Evolutionary conservation across 352 stramenopile species (phyloP).

Genomic region (Phytophthora sansomeana): DNA sequence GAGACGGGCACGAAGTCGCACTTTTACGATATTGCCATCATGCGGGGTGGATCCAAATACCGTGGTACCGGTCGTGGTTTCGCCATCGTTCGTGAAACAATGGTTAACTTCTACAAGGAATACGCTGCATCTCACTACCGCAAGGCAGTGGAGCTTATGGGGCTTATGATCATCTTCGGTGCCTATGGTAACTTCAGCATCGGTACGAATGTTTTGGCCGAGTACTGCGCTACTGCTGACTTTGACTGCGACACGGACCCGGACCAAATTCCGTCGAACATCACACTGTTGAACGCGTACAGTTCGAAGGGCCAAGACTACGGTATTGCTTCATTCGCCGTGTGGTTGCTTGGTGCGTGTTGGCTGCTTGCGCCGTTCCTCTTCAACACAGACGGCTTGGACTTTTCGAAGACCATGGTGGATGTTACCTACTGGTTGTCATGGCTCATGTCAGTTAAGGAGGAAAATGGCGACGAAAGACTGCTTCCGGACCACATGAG

Average conservation of each 20-base stretch:
- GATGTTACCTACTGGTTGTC: constrained; percentile 85
- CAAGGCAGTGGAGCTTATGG: constrained; percentile 82
- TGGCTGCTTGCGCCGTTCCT: constrained; percentile 88
- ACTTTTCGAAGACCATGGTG: constrained; percentile 87
- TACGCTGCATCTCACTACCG: constrained; percentile 87
- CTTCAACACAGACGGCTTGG: constrained; percentile 89
- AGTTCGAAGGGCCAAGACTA: constrained; percentile 89
- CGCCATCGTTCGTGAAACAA: constrained; percentile 84
- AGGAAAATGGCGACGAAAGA: constrained; percentile 51
- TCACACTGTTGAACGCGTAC: constrained; percentile 80
- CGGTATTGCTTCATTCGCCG: constrained; percentile 87
- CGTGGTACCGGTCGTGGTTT: constrained; percentile 85
- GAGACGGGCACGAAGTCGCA: constrained; percentile 88
- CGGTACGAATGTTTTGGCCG: constrained; percentile 55
- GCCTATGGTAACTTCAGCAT: constrained; percentile 83
- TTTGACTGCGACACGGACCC: constrained; percentile 62
- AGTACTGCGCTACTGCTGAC: constrained; percentile 64
- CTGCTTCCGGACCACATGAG: constrained; percentile 50
- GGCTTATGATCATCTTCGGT: constrained; percentile 87
- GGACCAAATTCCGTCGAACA: constrained; percentile 67
- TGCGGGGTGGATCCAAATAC: constrained; percentile 89
- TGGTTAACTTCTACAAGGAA: constrained; percentile 90
- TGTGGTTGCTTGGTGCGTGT: constrained; percentile 83
- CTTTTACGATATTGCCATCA: constrained; percentile 88
- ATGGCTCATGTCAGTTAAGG: constrained; percentile 81